These are phyloP conservation scores for Penicillium desertorum DNA, from an alignment of 495 filamentous ascomycete species.

Conservation along the genomic window DNA sequence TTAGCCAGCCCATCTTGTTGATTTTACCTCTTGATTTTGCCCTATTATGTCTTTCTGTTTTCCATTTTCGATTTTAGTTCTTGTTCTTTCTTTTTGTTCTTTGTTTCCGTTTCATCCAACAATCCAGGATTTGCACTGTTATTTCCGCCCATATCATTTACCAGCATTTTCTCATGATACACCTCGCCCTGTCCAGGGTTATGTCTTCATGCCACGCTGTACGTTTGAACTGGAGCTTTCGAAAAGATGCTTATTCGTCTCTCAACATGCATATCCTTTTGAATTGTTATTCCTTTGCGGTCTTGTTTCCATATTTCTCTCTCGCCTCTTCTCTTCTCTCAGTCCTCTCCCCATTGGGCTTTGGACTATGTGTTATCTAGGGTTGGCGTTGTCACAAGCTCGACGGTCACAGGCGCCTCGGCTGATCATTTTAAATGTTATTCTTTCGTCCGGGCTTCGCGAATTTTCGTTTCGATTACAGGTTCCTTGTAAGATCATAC, in stretches of 20 bases:
- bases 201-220: neutral
- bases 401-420: too few relatives aligned
- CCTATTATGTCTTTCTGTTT: neutral
- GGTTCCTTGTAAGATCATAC: too few relatives aligned
- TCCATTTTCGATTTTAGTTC: neutral
- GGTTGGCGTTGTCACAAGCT: neutral
- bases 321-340: neutral
- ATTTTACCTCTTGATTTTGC: neutral
- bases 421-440: too few relatives aligned
- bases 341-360: neutral
- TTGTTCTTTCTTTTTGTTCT: too few relatives aligned
- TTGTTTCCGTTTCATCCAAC: neutral
- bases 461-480: too few relatives aligned
- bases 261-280: too few relatives aligned
- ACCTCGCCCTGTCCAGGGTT: neutral
- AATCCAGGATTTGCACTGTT: neutral
- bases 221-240: neutral
- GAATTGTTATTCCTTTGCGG: too few relatives aligned
- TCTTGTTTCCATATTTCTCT: too few relatives aligned
- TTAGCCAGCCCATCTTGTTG: neutral
- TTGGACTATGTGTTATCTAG: conserved; percentile 1
- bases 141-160: neutral
- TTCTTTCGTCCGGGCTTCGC: too few relatives aligned
- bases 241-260: neutral
- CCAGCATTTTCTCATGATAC: neutral